These are phyloP conservation scores for Poteriospumella lacustris DNA, from an alignment of 108 stramenopile species.

Conservation along the genomic window DNA sequence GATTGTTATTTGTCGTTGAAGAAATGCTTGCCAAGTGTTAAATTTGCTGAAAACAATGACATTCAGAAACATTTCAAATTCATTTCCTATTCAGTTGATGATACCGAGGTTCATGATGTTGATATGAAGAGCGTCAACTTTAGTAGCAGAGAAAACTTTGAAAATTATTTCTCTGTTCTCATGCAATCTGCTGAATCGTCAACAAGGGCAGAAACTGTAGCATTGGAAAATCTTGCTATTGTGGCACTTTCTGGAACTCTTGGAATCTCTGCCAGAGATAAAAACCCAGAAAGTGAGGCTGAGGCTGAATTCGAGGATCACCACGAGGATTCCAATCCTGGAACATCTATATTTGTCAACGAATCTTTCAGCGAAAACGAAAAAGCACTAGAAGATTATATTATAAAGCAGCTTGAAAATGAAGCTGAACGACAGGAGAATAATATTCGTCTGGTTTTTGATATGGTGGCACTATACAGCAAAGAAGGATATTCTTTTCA, in stretches of 20 bases:
- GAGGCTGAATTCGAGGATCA: slow-evolving; percentile 6
- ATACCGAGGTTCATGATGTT: slow-evolving; percentile 7
- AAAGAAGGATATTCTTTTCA: slow-evolving; percentile 9
- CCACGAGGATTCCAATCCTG: slow-evolving; percentile 6
- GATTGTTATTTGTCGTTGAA: slow-evolving; percentile 8
- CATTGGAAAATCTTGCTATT: slow-evolving; percentile 8
- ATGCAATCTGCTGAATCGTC: slow-evolving; percentile 7
- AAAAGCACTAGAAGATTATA: slow-evolving; percentile 9
- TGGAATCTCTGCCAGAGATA: slow-evolving; percentile 7
- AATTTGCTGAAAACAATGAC: slow-evolving; percentile 8
- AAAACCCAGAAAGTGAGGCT: slow-evolving; percentile 7
- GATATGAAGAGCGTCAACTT: slow-evolving; percentile 7
- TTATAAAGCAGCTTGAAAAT: slow-evolving; percentile 9
- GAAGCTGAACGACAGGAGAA: slow-evolving; percentile 6
- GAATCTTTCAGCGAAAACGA: slow-evolving; percentile 7
- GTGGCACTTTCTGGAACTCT: slow-evolving; percentile 2
- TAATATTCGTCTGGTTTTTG: slow-evolving; percentile 8
- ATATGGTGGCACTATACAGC: slow-evolving; percentile 7
- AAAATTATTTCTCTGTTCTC: slow-evolving; percentile 9
- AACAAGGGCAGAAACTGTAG: slow-evolving; percentile 7
- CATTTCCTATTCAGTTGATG: slow-evolving; percentile 8
- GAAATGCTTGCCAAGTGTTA: slow-evolving; percentile 7
- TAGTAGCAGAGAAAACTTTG: slow-evolving; percentile 8
- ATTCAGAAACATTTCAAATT: slow-evolving; percentile 9
- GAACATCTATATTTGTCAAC: slow-evolving; percentile 8